Evolutionary conservation across 495 filamentous ascomycete genomes (phyloP), one percentile per base, ranked within the genome.

Genomic region (Daldinia childiae): DNA sequence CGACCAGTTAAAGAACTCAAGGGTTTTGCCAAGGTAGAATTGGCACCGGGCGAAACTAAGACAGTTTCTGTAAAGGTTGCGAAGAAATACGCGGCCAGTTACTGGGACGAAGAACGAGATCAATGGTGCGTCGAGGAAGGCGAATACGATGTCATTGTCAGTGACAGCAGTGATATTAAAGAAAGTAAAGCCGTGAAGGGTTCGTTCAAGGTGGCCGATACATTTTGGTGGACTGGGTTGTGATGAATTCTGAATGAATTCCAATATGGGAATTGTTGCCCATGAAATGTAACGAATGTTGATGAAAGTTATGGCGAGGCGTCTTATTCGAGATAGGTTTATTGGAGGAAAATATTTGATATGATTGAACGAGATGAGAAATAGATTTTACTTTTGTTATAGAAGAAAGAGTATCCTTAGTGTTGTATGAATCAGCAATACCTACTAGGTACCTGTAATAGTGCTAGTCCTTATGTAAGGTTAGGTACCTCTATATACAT

Each of bases 51-150:
- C 0, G 85, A 93, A 82, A 84, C 78, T 14, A 86, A 87, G 76
- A 81, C 73, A 19, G 89, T 90, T 6, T 74, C 79, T 19, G 84
- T 92, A 8, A 76, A 77, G 21, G 80, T 92, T 12, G 87, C 90
- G 69, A 74, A 65, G 21, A 90, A 88, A 74, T 83, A 89, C 27
- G 87, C 90, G 0, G 85, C 87, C 0, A 87, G 88, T 62, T 93
- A 90, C 80, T 92, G 87, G 85, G 90, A 93, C 72, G 90, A 92
- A 77, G 80, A 86, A 52, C 81, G 89, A 7, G 83, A 85, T 29
- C 81, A 88, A 59, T 93, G 90, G 89, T 85, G 89, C 32, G 85
- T 83, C 2, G 91, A 92, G 79, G 84, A 86, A 76, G 91, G 90
- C 12, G 77, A 74, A 6, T 93, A 91, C 76, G 80, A 84, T 43